Conservation (phyloP, 108 stramenopile genomes). For the Pelagomonas calceolata region DNA sequence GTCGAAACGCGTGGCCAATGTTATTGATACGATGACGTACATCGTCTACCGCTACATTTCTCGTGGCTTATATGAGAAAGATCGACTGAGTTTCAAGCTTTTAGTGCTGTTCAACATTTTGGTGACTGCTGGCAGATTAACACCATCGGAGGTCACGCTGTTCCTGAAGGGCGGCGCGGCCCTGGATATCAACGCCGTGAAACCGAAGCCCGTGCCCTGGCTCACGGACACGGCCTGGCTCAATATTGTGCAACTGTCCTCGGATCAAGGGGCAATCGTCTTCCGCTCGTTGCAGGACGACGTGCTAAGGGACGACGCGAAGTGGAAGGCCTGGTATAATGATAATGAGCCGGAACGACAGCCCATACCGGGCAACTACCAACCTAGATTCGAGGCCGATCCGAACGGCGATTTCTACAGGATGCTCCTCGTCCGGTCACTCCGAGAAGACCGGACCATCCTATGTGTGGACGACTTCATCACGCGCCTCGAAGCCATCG, state of each 20-base stretch:
- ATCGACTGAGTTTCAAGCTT: constrained; percentile 43
- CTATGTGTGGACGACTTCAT: constrained; percentile 44
- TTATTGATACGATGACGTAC: constrained; percentile 32
- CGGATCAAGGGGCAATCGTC: constrained; percentile 10
- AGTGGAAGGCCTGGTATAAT: constrained; percentile 39
- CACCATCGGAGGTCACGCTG: constrained; percentile 23
- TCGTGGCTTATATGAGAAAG: constrained; percentile 43
- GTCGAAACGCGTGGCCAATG: constrained; percentile 27
- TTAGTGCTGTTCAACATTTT: constrained; percentile 38
- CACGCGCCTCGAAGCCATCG: constrained; percentile 25
- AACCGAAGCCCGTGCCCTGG: constrained; percentile 31
- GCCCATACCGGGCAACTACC: constrained; percentile 19
- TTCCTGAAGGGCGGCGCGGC: constrained; percentile 45
- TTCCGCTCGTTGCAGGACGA: constrained; percentile 32
- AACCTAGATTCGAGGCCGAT: no score
- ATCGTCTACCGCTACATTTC: constrained; percentile 29
- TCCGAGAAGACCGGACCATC: constrained; percentile 47
- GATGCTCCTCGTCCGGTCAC: constrained; percentile 39
- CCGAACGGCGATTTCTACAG: constrained; percentile 29
- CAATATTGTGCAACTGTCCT: constrained; percentile 29
- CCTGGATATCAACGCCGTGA: constrained; percentile 22
- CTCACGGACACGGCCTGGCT: constrained; percentile 36
- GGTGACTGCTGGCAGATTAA: constrained; percentile 22
- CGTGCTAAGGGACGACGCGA: constrained; percentile 26
- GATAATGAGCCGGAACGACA: constrained; percentile 42